These are phyloP conservation scores for Cydonia oblonga DNA, from an alignment of 331 rosid species.

Conservation along the genomic window DNA sequence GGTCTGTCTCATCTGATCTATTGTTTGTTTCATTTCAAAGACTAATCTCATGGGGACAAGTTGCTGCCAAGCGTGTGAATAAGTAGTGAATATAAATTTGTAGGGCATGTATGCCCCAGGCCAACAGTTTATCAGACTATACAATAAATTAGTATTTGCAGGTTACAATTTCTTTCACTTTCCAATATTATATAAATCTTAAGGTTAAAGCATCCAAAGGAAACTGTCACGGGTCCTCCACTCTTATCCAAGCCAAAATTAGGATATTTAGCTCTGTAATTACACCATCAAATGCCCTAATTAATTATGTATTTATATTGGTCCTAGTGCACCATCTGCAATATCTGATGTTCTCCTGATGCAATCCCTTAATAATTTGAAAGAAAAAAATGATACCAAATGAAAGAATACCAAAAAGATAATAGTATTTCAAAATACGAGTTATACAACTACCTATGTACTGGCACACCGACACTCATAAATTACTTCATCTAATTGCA, in stretches of 20 bases:
- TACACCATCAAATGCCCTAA: not conserved
- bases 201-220: slow-evolving; percentile 14
- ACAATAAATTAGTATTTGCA: slow-evolving; percentile 19
- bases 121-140: slow-evolving; percentile 10
- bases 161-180: not conserved
- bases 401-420: not conserved
- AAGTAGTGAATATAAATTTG: slow-evolving; percentile 10
- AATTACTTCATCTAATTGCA: not conserved
- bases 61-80: slow-evolving; percentile 4
- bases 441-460: not conserved
- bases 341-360: not conserved
- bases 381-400: not conserved
- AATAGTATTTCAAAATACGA: not conserved
- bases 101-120: slow-evolving; percentile 38
- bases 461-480: not conserved
- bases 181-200: not conserved
- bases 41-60: slow-evolving; percentile 1
- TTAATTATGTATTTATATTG: not conserved
- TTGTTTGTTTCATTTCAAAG: slow-evolving; percentile 7
- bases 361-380: not conserved
- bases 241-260: slow-evolving; percentile 15
- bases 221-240: slow-evolving; percentile 28
- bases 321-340: not conserved
- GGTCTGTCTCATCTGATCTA: slow-evolving; percentile 23
- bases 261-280: not conserved